Evolutionary conservation across 2,329 filamentous ascomycete genomes (phyloP), one percentile per base, ranked within the genome.

Genomic region (Cladophialophora exuberans): DNA sequence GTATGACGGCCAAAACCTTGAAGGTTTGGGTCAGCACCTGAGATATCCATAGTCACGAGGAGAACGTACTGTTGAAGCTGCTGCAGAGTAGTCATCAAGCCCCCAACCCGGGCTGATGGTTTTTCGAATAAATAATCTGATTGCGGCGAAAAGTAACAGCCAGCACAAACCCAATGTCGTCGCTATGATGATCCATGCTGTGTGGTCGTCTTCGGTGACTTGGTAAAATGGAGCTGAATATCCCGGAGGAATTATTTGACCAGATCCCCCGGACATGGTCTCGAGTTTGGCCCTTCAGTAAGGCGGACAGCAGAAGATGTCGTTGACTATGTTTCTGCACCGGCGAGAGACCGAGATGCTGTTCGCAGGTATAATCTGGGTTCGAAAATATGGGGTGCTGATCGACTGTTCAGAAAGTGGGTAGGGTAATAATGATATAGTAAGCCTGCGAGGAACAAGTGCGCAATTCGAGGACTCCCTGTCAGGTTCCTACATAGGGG

Each of bases 201-300:
- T 70, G 62, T 73, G 70, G 54, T 76, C 73, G 26, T 62, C 59
- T 17, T 68, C 65, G 45, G 72, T 72, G n/a, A 75, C 67, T 18
- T 70, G 66, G 52, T 72, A 67, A 35, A 72, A 69, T 38, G 70
- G 71, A 38, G 68, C 67, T 28, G 67, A 68, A 52, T 71, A 65
- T 35, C 69, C 68, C 20, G 69, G 60, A n/a, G 66, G 68, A 33
- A 71, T 63, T 56, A 26, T 20, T 26, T 44, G 11, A 10, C 25
- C 30, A 11, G 43, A 46, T 3, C 30, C 26, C 17, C 17, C 23
- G 25, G 18, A 31, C 17, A 31, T n/a, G 15, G 17, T 31, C 26
- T 31, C 20, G 26, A 6, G 26, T 35, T 11, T 31, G 17, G 43
- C 28, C 28, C 43, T 20, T 2, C 43, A 26, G 13, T 15, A 15